Base-by-base conservation (phyloP, 164 flowering plant genomes). In the Hamamelis virginiana region DNA sequence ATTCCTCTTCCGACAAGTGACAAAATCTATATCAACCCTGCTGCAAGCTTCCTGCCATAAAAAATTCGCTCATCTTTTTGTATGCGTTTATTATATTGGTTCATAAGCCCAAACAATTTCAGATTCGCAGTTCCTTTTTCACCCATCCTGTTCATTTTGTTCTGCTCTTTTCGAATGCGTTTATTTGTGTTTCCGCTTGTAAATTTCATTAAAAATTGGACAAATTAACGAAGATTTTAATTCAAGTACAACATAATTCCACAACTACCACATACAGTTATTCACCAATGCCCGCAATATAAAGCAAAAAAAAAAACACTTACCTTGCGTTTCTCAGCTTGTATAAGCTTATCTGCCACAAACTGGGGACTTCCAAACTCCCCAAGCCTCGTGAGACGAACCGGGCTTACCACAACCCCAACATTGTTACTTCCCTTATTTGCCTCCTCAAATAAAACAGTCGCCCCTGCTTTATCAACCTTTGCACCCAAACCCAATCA, bases 391-490 rank as follows among this genome's bases (percentile, higher is more conserved):
- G 81, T 25, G 23, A 95, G 85, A 18, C 91, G 85, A 64, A 90
- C 96, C 0, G 97, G 97, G 75, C 21, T 81, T 41, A 94, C 97
- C 62, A 92, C 98, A 48, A 94, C 86, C 21, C 97, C 97, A 19
- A 92, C 72, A 80, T 78, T 95, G 83, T 95, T 91, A 15, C 80
- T 83, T 66, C 86, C 84, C 59, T 79, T 85, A 28, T 75, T 82
- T 21, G 70, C 71, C 63, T 95, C 96, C 79, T 95, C 91, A 76
- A 95, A 92, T 69, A 95, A 69, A 67, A 74, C 91, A 26, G 88
- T 86, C 19, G 97, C 98, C 50, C 98, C 97, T 16, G 96, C 94
- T 76, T 94, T 94, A 9, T 94, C 98, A 26, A 94, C 94, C 98
- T 91, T 58, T 56, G 26, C 38, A 22, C 14, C 25, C 67, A 71